Evolutionary conservation across 2,329 filamentous ascomycete species (phyloP), one percentile per base, ranked within the genome.

Genomic region (Fusarium sp.): DNA sequence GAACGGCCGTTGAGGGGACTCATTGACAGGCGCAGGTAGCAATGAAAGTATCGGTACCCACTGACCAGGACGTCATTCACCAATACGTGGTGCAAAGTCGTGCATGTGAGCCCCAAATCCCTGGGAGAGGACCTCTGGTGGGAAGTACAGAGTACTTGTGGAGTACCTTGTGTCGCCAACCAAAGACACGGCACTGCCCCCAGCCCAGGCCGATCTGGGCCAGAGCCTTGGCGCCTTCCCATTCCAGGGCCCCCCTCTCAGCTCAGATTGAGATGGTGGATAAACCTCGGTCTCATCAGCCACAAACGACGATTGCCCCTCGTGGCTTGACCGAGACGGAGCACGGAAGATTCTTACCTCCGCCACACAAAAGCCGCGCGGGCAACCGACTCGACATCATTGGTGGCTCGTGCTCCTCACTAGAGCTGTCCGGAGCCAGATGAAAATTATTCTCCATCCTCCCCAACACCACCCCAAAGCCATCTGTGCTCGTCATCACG

Each of bases 361-460:
- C 61, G 66, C 67, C 61, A 64, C 61, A 59, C 38, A 62, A 51
- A 60, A 58, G 65, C 67, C 63, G 42, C 42, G 20, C 42, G 51
- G 57, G 58, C 64, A 70, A 14, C 60, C 65, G 67, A 71, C 58
- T 58, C 62, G 58, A 68, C 73, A 74, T 75, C 73, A 72, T 76
- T 64, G 56, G 73, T 76, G 74, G 74, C 74, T 76, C 59, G 73
- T 75, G 74, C 73, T 71, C 70, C 67, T 71, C 70, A 74, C 74
- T 68, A 38, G 69, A 75, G 73, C 70, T 75, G 62, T 75, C 67
- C 62, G 61, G 62, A 68, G 64, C 68, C 69, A 66, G 74, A 74
- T 78, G 77, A 79, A 79, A 79, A 79, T 77, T 79, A 77, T 79
- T 78, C 75, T 76, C 70, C 74, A 75, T 73, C 73, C 73, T 73